Base-by-base conservation (phyloP, 208 protist species). In the Trypanosomatidae sp. region DNA sequence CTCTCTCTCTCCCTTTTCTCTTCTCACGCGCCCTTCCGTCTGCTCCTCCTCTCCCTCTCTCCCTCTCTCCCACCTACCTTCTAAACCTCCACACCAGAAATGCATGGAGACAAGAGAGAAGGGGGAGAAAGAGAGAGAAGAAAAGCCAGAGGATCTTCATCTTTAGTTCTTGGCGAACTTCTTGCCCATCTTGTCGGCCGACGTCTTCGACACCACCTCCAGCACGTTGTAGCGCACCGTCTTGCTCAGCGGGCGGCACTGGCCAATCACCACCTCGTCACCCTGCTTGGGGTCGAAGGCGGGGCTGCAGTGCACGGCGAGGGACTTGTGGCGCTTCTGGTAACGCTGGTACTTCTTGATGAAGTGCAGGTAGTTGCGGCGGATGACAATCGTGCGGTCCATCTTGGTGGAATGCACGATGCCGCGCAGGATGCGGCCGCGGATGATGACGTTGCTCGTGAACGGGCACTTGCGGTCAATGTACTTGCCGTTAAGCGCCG, bases 381-480 rank as follows among this genome's bases (percentile, higher is more conserved):
- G 98, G 86, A 99, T 97, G 76, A 99, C 91, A 79, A 99, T 95
- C 47, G 98, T 99, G 83, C 98, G 90, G 74, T 99, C 90, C 99
- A 99, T 99, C 91, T 99, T 99, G 79, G 83, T 98, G 69, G 97
- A 98, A 80, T 98, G 89, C 60, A 99, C 98, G 71, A 99, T 85
- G 78, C 99, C 99, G 70, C 89, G 92, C 46, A 99, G 85, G 81
- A 99, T 99, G 79, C 99, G 95, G 78, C 99, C 99, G 85, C 99
- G 99, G 90, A 99, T 99, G 76, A 93, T 92, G 68, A 99, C 99
- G 79, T 99, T 93, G 79, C 99, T 98, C 76, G 99, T 99, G 94
- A 99, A 99, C 67, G 99, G 99, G 97, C 99, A 99, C 95, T 99
- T 99, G 87, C 99, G 99, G 96, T 99, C 99, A 85, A 99, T 97